Conservation (phyloP, 768 basidiomycete genomes). For the Albatrellus ellisii region DNA sequence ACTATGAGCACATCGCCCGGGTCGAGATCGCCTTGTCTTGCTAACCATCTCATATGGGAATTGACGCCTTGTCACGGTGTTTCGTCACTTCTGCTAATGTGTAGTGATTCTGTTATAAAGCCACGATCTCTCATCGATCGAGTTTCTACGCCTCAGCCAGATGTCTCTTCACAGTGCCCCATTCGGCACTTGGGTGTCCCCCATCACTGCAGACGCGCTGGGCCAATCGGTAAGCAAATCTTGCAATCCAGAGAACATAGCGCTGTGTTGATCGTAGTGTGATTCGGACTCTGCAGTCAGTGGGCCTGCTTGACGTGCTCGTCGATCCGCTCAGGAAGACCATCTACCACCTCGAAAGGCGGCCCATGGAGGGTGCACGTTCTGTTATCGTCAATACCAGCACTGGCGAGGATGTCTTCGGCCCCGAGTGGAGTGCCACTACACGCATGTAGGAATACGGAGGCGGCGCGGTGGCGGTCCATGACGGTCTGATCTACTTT, state of each 20-base stretch:
- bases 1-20: too few relatives aligned
- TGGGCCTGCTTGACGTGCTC: too few relatives aligned
- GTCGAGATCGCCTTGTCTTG: too few relatives aligned
- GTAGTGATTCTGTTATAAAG: too few relatives aligned
- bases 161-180: constrained; percentile 8
- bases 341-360: constrained; percentile 44
- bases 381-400: constrained; percentile 42
- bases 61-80: too few relatives aligned
- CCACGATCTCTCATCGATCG: too few relatives aligned
- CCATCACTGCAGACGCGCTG: constrained; percentile 10
- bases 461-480: constrained; percentile 44
- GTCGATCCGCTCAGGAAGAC: constrained; percentile 35
- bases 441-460: constrained; percentile 62
- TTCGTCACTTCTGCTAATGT: too few relatives aligned
- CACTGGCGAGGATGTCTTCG: constrained; percentile 37
- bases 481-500: constrained; percentile 41
- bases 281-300: too few relatives aligned
- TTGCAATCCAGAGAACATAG: too few relatives aligned
- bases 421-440: constrained; percentile 39
- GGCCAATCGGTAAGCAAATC: constrained; percentile 2
- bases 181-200: constrained; percentile 9
- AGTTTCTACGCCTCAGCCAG: too few relatives aligned
- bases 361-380: constrained; percentile 44
- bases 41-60: too few relatives aligned
- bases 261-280: too few relatives aligned